Base-by-base conservation (phyloP, 805 yeast genomes). In the Martiniozyma abietophila region DNA sequence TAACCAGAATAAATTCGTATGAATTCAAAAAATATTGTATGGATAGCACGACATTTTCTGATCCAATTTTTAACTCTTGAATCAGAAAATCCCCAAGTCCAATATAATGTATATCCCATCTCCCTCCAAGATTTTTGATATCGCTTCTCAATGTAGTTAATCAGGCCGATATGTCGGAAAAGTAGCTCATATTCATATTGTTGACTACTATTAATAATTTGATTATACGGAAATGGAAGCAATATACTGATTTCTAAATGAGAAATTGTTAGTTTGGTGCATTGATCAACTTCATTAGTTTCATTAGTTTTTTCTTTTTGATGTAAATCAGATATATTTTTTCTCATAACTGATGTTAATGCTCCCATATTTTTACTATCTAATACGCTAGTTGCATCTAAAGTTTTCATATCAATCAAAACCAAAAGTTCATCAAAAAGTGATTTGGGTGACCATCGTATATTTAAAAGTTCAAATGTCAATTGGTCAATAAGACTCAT, bases 161-260 rank as follows among this genome's bases (percentile, higher is more conserved):
- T 50, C 21, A 75, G 66, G 26, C 78, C 54, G 25, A 81, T 61
- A 43, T 82, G 76, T 42, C 96, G 71, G 46, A 82, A 84, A 30
- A 86, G 59, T 23, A 84, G 61, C 52, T 89, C 95, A 50, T 80
- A 85, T 42, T 92, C 84, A 31, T 76, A 67, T 12, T 84, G 61
- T 18, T 78, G 74, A 11, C 85, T 79, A 35, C 76, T 71, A 12
- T 81, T 74, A 1, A 85, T 59, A 1, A 92, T 64, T 18, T 89
- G 62, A 48, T 85, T 85, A 31, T 85, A 57, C 0, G 99, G 99
- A 51, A 84, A 92, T 3, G 96, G 96, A 16, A 88, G 54, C n/a
- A 66, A 56, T 6, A 78, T 40, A 27, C 76, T 74, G 29, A 80
- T 55, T 38, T 70, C 71, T 8, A 80, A 52, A 32, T 69, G 67